Base-by-base conservation (phyloP, 768 basidiomycete species). In the Leucosporidium yakuticum region DNA sequence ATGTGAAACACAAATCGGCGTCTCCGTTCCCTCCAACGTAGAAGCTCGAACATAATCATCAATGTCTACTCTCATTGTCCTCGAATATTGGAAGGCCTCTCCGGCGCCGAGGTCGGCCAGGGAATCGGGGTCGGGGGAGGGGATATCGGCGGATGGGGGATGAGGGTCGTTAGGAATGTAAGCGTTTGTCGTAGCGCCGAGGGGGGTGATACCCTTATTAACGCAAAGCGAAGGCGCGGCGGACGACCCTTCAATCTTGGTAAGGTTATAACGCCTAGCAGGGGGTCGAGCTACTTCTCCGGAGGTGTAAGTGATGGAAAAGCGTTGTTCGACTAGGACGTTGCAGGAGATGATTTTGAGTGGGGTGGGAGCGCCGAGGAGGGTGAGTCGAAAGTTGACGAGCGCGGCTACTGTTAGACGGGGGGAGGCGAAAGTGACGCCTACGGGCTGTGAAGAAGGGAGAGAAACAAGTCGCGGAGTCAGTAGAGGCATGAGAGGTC, bases 391-490 rank as follows among this genome's bases (percentile, higher is more conserved):
- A 50, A 71, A 19, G 55, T 64, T 67, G 60, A 55, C 47, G 8
- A 71, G 64, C 2, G 66, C 48, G 9, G 66, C 60, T 21, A 68
- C 62, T 9, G 70, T 71, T 20, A 71, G 60, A 47, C 68, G 70
- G 11, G 70, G 70, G 1, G 66, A 68, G 2, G 70, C 50, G 31
- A 71, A 29, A 20, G 34, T 32, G 32, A 71, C 49, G 6, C 70
- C 70, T 39, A 71, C 64, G 11, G 70, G 66, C 66, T 69, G 49
- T 14, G 29, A 2, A 6, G 29, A 15, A n/a, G 19, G 25, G 21
- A 19, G 29, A 25, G 6, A 7, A 17, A 14, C 7, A 5, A 8
- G 4, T 29, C 19, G 9, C 51, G 51, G 5, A 44, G 39, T 54
- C 55, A 8, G 9, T 8, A 20, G 17, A 8, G 7, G 8, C 27